Evolutionary conservation across 2,329 filamentous ascomycete species (phyloP), one percentile per base, ranked within the genome.

Genomic region (Ceratocystis colombiana): DNA sequence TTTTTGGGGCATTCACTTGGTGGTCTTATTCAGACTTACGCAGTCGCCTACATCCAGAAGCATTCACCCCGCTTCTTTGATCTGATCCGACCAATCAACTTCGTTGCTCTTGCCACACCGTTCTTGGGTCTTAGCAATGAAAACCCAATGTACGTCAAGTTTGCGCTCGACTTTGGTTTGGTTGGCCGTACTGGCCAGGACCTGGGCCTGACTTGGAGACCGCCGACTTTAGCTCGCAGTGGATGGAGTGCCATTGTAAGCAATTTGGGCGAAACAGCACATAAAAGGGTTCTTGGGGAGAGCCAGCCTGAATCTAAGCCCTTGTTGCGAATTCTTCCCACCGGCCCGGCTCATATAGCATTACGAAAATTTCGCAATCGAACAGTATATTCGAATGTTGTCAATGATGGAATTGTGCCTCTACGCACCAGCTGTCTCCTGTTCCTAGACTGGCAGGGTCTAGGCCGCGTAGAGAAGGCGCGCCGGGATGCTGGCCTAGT

Each of bases 181-280:
- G 93, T 99, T 15, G 94, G 94, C n/a, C 84, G 93, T 65, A 96
- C 94, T 2, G 94, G 94, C 6, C 90, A 97, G 75, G 94, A 99
- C 76, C 80, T 99, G 7, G 94, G 94, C 25, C 78, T 99, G 68
- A 96, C 92, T 0, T 99, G 94, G 94, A 85, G 90, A 71, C 87
- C 93, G 15, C 93, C 93, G 6, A 93, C 88, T 0, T 82, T 95
- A 72, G 88, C 89, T 20, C 84, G 88, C 72, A 94, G 86, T 74
- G 90, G 92, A 61, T 96, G 91, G 91, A 88, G 88, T 44, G 89
- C 90, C 5, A 83, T 96, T 73, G 89, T 96, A 64, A 86, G 89
- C 68, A 90, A 90, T 30, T 82, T 94, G 25, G 88, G 88, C 3
- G 85, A 86, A 78, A 88, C 81, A 76, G 76, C 84, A 72, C 77